These are phyloP conservation scores for Leptographium flavum DNA, from an alignment of 2,329 filamentous ascomycete species.

Conservation along the genomic window DNA sequence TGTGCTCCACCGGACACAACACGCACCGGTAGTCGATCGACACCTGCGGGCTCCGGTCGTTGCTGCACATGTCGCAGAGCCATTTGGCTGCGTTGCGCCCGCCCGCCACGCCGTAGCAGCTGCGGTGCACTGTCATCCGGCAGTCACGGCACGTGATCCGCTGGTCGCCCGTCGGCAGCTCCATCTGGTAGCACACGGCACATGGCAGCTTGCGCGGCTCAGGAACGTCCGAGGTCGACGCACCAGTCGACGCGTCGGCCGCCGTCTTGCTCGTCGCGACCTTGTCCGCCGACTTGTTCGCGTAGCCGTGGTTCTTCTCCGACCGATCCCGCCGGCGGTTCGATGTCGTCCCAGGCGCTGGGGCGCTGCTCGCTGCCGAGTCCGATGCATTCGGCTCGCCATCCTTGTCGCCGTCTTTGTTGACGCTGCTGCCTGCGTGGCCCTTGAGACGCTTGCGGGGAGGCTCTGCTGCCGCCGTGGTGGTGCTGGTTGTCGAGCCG, in stretches of 20 bases:
- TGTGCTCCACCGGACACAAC: constrained; percentile 71
- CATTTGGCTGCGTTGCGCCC: constrained; percentile 64
- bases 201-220: constrained; percentile 70
- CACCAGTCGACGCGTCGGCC: constrained; percentile 29
- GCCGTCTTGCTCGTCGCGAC: constrained; percentile 1
- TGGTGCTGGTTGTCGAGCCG: constrained; percentile 4
- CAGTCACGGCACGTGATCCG: constrained; percentile 75
- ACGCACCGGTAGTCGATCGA: constrained; percentile 95
- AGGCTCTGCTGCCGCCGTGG: constrained; percentile 26
- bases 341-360: constrained; percentile 15
- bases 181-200: constrained; percentile 65
- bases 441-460: constrained; percentile 53
- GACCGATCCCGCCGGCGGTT: constrained; percentile 18
- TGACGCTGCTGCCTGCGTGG: constrained; percentile 14
- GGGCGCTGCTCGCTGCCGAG: constrained; percentile 32
- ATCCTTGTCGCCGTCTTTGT: constrained; percentile 39
- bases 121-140: constrained; percentile 77
- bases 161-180: constrained; percentile 51
- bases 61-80: constrained; percentile 90
- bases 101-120: constrained; percentile 76
- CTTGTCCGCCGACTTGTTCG: constrained; percentile 46
- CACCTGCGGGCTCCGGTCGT: constrained; percentile 81
- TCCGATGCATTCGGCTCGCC: constrained; percentile 26
- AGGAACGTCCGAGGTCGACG: constrained; percentile 59
- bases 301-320: constrained; percentile 8